These are phyloP conservation scores for Hypoxylon lenormandii DNA, from an alignment of 495 filamentous ascomycete species.

Conservation along the genomic window DNA sequence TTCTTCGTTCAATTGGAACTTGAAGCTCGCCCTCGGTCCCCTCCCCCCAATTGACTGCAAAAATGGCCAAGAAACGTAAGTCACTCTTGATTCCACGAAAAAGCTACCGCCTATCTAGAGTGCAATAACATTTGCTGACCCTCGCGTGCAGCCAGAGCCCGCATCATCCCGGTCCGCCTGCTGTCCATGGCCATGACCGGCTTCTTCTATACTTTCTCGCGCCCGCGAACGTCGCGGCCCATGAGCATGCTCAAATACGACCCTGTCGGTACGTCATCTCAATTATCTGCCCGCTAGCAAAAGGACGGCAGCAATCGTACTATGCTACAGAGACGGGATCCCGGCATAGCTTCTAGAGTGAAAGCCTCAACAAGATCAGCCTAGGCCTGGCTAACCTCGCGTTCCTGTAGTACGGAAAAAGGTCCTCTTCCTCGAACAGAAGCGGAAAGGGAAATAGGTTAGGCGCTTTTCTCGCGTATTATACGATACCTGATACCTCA, in stretches of 20 bases:
- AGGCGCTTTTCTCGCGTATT: neutral
- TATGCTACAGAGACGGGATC: neutral
- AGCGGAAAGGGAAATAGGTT: conserved; percentile 64
- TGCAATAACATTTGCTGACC: conserved; percentile 2
- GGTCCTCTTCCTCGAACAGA: conserved; percentile 92
- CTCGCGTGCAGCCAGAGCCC: conserved; percentile 78
- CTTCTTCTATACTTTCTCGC: conserved; percentile 89
- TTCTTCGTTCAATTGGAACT: neutral
- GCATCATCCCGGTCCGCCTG: conserved; percentile 90
- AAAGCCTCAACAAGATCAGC: neutral
- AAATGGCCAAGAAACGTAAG: conserved; percentile 44
- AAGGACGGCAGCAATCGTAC: neutral
- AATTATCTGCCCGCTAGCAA: neutral
- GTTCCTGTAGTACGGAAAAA: conserved; percentile 75
- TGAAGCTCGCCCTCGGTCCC: conserved; percentile 8
- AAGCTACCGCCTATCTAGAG: neutral
- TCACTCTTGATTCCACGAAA: neutral
- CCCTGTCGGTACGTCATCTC: conserved; percentile 81
- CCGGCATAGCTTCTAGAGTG: neutral
- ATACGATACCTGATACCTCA: conserved; percentile 22
- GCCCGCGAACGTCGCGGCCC: conserved; percentile 81
- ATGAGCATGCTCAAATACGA: conserved; percentile 99
- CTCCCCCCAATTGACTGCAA: neutral
- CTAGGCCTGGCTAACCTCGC: conserved; percentile 9
- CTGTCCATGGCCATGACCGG: conserved; percentile 99